Percentiles rank a stretch among this genome's conserved stretches.
These are phyloP conservation scores for Kuraishia cidri DNA, from an alignment of 805 yeast species.

Conservation along the genomic window DNA sequence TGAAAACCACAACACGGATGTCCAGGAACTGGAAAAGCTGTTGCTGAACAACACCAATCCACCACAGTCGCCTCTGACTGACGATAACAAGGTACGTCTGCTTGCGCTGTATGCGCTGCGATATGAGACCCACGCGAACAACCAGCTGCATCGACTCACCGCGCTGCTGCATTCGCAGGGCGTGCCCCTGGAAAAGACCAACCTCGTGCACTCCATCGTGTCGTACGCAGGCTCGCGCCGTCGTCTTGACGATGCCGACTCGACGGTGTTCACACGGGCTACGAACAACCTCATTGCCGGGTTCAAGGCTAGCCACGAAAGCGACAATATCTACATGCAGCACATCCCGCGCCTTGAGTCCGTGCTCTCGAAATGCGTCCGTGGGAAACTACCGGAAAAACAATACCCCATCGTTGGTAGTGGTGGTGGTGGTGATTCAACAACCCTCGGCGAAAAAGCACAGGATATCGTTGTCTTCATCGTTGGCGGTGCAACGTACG, in stretches of 20 bases:
- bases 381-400: conserved; percentile 27
- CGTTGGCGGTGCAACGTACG: conserved; percentile 88
- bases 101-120: conserved; percentile 67
- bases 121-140: conserved; percentile 45
- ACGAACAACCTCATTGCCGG: conserved; percentile 21
- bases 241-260: conserved; percentile 27
- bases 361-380: conserved; percentile 29
- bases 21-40: conserved; percentile 45
- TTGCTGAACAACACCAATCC: conserved; percentile 25
- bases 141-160: conserved; percentile 29
- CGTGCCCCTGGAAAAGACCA: conserved; percentile 24
- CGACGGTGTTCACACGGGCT: conserved; percentile 11
- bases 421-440: conserved; percentile 17
- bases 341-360: conserved; percentile 67
- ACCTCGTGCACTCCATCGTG: conserved; percentile 36
- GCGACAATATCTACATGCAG: conserved; percentile 82
- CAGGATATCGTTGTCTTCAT: conserved; percentile 67
- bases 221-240: conserved; percentile 31
- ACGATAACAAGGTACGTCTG: conserved; percentile 58
- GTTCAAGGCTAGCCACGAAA: conserved; percentile 25
- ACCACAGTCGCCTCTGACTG: conserved; percentile 24
- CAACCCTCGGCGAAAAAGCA: conserved; percentile 21
- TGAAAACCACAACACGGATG: conserved; percentile 45
- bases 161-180: conserved; percentile 25
- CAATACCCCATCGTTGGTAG: conserved; percentile 33